These are phyloP conservation scores for Coemansia sp. DNA, from an alignment of 192 early-diverging fungal species.

Conservation along the genomic window DNA sequence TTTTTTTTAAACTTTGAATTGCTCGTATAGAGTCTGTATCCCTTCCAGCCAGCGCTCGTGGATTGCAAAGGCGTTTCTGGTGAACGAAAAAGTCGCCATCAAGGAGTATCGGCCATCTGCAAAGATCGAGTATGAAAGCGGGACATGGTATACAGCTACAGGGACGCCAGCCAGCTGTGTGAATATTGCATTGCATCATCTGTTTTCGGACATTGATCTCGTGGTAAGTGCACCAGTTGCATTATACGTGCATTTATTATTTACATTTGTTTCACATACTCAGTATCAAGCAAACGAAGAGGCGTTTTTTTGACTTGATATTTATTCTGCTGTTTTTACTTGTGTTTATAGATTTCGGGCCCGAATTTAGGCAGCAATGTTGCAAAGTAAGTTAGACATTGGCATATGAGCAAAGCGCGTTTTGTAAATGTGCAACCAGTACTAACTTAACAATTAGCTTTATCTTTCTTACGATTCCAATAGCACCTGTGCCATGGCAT, in stretches of 20 bases:
- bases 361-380: conserved; percentile 33
- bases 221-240: conserved; percentile 21
- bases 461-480: background rate
- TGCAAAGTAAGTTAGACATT: conserved; percentile 36
- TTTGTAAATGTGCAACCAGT: no score
- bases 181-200: conserved; percentile 31
- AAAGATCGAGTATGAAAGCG: background rate
- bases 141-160: conserved; percentile 22
- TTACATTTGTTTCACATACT: background rate
- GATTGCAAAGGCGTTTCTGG: conserved; percentile 33
- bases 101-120: conserved; percentile 10
- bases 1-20: background rate
- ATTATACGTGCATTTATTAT: background rate
- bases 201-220: conserved; percentile 30
- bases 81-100: conserved; percentile 17
- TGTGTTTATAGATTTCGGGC: conserved; percentile 30
- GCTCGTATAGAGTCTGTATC: conserved; percentile 28
- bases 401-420: no score
- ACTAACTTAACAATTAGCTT: background rate
- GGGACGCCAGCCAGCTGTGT: conserved; percentile 32
- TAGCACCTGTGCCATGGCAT: conserved; percentile 30
- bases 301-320: no score
- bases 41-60: conserved; percentile 26
- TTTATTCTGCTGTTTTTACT: background rate
- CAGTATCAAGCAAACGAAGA: no score